Base-by-base conservation (phyloP, 2,329 filamentous ascomycete genomes). In the Colletotrichum liriopes region DNA sequence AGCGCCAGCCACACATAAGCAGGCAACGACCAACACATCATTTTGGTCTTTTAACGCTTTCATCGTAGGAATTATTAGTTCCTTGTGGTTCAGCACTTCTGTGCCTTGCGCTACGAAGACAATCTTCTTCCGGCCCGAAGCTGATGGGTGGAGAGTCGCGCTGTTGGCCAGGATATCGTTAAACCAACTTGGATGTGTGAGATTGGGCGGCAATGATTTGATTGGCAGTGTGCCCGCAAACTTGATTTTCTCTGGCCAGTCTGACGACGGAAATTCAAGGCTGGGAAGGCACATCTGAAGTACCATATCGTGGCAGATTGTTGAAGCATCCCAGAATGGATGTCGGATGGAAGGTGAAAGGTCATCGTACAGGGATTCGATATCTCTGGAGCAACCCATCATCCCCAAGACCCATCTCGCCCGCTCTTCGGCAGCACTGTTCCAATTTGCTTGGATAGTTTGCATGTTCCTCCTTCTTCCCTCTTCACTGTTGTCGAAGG, bases 41-140 rank as follows among this genome's bases (percentile, higher is more conserved):
- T 81, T 75, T 0, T 82, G 77, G 47, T 77, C 75, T 4, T 80
- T 80, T 4, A 89, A 79, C 0, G 79, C 86, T 3, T 78, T 58
- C 35, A 88, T 78, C 0, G 85, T 82, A 0, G 87, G 86, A 0
- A 85, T 71, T 8, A 88, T 74, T 1, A 89, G 80, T 26, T 87
- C 79, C 8, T 74, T 71, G 66, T 83, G 82, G 20, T 84, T 77
- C 29, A 76, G 73, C 14, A 80, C 81, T 2, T 86, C 76, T 1
- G 86, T 89, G 2, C 87, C 86, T 72, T 88, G 86, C 0, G 82
- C 82, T 5, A 88, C 85, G 32, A 83, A 79, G 5, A 89, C 77
- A 23, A 88, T 73, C 52, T 81, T 82, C 66, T 82, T 84, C 1
- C 74, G 67, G 14, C 79, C 62, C 3, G 18, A 29, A 1, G 2